Percentiles rank a stretch among this genome's conserved stretches.
Evolutionary conservation across 176 grass and related monocot genomes (phyloP).

Genomic region (Paspalum notatum): DNA sequence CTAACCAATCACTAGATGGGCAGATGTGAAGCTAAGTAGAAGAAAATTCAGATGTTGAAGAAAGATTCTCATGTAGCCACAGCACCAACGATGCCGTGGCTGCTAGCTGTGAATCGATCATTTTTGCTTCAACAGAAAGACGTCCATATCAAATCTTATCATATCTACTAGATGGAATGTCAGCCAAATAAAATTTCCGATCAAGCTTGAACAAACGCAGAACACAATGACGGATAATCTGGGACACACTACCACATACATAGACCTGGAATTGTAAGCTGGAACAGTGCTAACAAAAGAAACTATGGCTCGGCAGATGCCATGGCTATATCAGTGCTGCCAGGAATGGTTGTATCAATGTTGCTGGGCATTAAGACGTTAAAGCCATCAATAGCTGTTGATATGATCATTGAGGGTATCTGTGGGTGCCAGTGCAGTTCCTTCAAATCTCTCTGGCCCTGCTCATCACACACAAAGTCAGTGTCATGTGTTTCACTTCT

Average conservation of each 20-base stretch:
- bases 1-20: too few relatives aligned
- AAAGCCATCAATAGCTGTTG: slow-evolving; percentile 76
- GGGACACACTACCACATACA: background rate
- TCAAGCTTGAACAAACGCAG: background rate
- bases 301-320: slow-evolving; percentile 34
- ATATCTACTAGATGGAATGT: background rate
- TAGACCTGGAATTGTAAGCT: background rate
- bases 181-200: background rate
- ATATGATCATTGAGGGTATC: slow-evolving; percentile 89
- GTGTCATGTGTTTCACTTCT: slow-evolving; percentile 23
- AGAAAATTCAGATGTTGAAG: too few relatives aligned
- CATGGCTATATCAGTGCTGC: slow-evolving; percentile 75
- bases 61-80: background rate
- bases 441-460: slow-evolving; percentile 95
- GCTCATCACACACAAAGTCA: slow-evolving; percentile 23
- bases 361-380: slow-evolving; percentile 86
- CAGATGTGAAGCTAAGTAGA: too few relatives aligned
- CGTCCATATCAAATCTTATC: background rate
- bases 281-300: background rate
- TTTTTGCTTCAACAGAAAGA: background rate
- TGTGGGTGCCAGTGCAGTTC: slow-evolving; percentile 91
- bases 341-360: slow-evolving; percentile 82
- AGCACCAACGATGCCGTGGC: background rate
- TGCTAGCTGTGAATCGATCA: background rate
- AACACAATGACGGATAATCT: background rate